Evolutionary conservation across 192 early-diverging fungal genomes (phyloP), one percentile per base, ranked within the genome.

Genomic region (Coemansia sp.): DNA sequence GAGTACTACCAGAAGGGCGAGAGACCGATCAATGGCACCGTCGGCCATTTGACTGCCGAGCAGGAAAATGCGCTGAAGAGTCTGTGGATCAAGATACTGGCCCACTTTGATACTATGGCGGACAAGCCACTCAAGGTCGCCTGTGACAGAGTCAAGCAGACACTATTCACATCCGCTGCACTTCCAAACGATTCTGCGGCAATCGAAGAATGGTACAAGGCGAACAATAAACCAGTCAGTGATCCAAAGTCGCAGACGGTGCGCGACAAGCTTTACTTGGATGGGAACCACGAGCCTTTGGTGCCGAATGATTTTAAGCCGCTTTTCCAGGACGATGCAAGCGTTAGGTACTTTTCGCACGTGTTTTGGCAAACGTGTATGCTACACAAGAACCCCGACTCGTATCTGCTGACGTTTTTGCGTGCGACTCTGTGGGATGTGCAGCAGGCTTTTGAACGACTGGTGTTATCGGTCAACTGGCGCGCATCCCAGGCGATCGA

Each of bases 351-450:
- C 29, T 79, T 79, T 23, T 17, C 31, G 52, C 68, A 61, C 33
- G 59, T 67, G 13, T 73, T 79, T 42, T 79, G 76, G 76, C 67
- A 64, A 34, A 65, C 76, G 5, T 57, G 61, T 28, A 65, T 72
- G 50, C 56, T 65, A 3, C 41, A 65, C 47, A 55, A 82, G 47
- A 81, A 86, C 56, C 88, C 87, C 7, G 92, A 95, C 70, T 55
- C 84, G 1, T 70, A 90, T 17, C 22, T 90, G 20, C 75, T 93
- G 30, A 80, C 87, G 23, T 94, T 92, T 62, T 69, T 95, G 37
- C 83, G 89, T 31, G 90, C 91, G 9, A 77, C 87, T 33, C 89
- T 88, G 58, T 97, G 92, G 91, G 83, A 93, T 59, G 78, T 88
- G 4, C 61, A 84, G 34, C 82, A 73, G 55, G 89, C 94, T 1